Conservation (phyloP, 2,329 filamentous ascomycete species). For the Grosmannia serpens region DNA sequence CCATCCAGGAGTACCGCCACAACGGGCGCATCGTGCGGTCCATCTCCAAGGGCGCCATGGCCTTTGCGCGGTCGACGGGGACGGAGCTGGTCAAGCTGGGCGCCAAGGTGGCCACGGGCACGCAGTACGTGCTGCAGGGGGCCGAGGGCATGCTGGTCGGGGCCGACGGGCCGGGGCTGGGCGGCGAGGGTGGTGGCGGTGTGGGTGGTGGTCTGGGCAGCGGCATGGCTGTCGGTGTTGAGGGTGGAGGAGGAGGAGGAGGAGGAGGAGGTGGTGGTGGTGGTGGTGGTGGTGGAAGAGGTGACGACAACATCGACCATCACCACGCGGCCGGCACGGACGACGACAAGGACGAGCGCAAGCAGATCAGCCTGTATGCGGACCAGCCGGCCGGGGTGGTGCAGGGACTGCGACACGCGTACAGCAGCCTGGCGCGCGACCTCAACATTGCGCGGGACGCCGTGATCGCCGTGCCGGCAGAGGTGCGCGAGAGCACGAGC, state of each 20-base stretch:
- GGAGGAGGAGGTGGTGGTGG: neutral
- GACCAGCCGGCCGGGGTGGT: conserved; percentile 85
- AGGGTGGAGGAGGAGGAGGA: conserved; percentile 6
- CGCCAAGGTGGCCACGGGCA: conserved; percentile 87
- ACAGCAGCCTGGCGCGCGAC: conserved; percentile 72
- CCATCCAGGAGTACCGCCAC: conserved; percentile 84
- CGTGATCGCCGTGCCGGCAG: conserved; percentile 86
- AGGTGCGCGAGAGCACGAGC: conserved; percentile 76
- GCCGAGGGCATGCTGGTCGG: conserved; percentile 65
- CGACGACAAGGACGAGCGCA: conserved; percentile 54
- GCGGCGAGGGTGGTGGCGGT: conserved; percentile 21
- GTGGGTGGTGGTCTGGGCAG: neutral
- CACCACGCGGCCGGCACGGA: conserved; percentile 17
- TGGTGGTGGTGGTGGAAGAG: neutral
- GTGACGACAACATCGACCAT: conserved; percentile 14
- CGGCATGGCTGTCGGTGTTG: neutral
- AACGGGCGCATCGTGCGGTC: conserved; percentile 87
- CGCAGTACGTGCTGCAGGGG: conserved; percentile 82
- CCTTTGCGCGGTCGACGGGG: conserved; percentile 87
- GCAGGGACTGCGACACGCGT: conserved; percentile 74
- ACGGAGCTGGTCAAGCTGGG: conserved; percentile 90
- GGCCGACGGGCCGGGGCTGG: conserved; percentile 17
- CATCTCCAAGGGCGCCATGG: conserved; percentile 78
- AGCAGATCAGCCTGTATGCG: conserved; percentile 82
- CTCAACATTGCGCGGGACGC: conserved; percentile 79